phyloP scores from a whole-genome alignment of 2,329 filamentous ascomycete genomes.

The Fusarium concolor region DNA sequence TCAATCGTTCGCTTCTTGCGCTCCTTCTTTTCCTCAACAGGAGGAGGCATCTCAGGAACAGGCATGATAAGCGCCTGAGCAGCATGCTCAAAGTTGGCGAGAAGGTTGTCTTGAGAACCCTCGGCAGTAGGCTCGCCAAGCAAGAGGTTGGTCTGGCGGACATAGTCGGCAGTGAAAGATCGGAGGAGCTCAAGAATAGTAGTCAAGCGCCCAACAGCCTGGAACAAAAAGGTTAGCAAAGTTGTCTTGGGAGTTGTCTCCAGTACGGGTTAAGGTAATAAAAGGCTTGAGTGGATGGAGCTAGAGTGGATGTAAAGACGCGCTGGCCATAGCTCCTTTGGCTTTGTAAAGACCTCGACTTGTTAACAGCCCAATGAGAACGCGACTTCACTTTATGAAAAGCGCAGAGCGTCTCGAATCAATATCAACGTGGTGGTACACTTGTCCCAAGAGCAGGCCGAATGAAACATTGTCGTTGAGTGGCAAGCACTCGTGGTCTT shows the following conservation, averaged over 20 bases:
- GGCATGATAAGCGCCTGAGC: constrained; percentile 60
- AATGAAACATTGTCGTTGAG: background rate
- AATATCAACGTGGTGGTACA: background rate
- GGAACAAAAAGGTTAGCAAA: constrained; percentile 51
- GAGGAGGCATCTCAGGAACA: constrained; percentile 55
- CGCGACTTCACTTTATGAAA: constrained; percentile 22
- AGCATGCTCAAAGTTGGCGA: constrained; percentile 66
- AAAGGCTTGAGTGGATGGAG: constrained; percentile 15
- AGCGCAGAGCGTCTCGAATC: background rate
- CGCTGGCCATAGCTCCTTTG: constrained; percentile 40
- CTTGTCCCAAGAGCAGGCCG: background rate
- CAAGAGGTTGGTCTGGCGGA: constrained; percentile 88
- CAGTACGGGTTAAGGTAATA: background rate
- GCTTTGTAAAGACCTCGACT: constrained; percentile 5
- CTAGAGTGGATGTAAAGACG: constrained; percentile 24
- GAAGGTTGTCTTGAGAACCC: constrained; percentile 56
- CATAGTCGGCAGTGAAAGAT: constrained; percentile 83
- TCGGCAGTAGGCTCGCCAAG: constrained; percentile 72
- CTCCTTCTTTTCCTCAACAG: constrained; percentile 81
- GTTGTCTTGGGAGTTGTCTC: background rate
- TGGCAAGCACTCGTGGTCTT: background rate
- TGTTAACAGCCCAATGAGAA: constrained; percentile 28
- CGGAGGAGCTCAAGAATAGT: constrained; percentile 84
- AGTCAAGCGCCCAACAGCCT: constrained; percentile 71
- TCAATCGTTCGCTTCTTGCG: constrained; percentile 89